phyloP scores from a whole-genome alignment of 768 basidiomycete genomes.

The Nidularia sp. region DNA sequence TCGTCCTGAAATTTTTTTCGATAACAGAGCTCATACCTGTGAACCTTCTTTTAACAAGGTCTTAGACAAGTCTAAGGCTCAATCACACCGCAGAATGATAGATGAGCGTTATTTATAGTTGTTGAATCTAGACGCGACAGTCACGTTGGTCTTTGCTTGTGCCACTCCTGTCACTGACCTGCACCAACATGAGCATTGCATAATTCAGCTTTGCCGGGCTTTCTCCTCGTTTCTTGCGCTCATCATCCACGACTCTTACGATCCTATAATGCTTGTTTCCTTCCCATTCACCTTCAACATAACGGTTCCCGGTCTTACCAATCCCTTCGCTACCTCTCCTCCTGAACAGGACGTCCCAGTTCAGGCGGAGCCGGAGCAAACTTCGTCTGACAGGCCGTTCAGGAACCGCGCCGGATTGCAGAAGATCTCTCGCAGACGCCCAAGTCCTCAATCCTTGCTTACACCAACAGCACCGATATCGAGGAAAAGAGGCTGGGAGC shows the following conservation, averaged over 20 bases:
- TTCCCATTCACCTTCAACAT: conserved; percentile 76
- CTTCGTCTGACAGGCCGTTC: neutral
- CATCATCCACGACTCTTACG: neutral
- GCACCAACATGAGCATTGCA: too few relatives aligned
- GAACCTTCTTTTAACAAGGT: too few relatives aligned
- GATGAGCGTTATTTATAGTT: too few relatives aligned
- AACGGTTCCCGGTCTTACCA: conserved; percentile 58
- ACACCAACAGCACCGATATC: conserved; percentile 35
- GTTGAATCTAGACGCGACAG: too few relatives aligned
- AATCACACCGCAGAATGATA: too few relatives aligned
- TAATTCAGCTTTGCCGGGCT: neutral
- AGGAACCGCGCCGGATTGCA: conserved; percentile 1
- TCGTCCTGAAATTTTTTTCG: too few relatives aligned
- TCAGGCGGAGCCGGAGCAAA: conserved; percentile 4
- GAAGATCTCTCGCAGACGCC: conserved; percentile 9
- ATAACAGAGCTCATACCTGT: too few relatives aligned
- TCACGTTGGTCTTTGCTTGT: too few relatives aligned
- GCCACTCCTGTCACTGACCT: too few relatives aligned
- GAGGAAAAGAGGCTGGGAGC: conserved; percentile 73
- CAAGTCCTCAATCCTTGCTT: conserved; percentile 24
- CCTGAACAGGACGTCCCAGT: conserved; percentile 3
- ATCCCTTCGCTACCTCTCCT: conserved; percentile 49
- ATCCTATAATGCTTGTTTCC: conserved; percentile 12
- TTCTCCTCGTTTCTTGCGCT: neutral
- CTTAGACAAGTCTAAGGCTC: too few relatives aligned